Conservation (phyloP, 768 basidiomycete species). For the Filobasidium wieringae region DNA sequence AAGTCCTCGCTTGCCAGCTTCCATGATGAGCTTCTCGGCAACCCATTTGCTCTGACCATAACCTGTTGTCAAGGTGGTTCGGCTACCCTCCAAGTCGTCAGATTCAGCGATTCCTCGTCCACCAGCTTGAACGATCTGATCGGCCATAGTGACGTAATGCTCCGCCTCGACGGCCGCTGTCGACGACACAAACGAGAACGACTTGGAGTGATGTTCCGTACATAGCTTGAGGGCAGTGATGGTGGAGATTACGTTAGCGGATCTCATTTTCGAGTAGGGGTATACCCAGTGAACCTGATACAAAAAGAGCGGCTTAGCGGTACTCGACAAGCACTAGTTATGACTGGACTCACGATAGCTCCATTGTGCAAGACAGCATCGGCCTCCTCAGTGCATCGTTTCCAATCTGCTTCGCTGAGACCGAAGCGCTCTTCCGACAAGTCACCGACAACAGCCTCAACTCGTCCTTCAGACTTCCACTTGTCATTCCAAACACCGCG, state of each 20-base stretch:
- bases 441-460: slow-evolving; percentile 78
- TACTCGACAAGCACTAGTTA: not conserved
- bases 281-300: slow-evolving; percentile 99
- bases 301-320: not conserved
- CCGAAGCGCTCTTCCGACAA: slow-evolving; percentile 66
- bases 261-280: slow-evolving; percentile 83
- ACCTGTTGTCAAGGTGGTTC: slow-evolving; percentile 63
- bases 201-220: slow-evolving; percentile 55
- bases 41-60: slow-evolving; percentile 99
- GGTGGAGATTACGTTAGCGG: slow-evolving; percentile 86
- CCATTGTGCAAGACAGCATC: slow-evolving; percentile 90
- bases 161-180: slow-evolving; percentile 90
- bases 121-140: slow-evolving; percentile 47
- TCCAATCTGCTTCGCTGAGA: slow-evolving; percentile 54
- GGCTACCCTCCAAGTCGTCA: slow-evolving; percentile 80
- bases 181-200: slow-evolving; percentile 80
- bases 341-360: slow-evolving; percentile 64
- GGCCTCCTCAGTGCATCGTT: slow-evolving; percentile 53
- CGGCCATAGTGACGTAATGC: slow-evolving; percentile 77
- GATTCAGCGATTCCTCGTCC: slow-evolving; percentile 64
- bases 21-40: slow-evolving; percentile 82
- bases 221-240: slow-evolving; percentile 72
- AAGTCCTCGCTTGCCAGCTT: slow-evolving; percentile 77
- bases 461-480: slow-evolving; percentile 57
- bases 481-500: slow-evolving; percentile 78